These are phyloP conservation scores for Carex parvula DNA, from an alignment of 176 grass and related monocot genomes.

Conservation along the genomic window DNA sequence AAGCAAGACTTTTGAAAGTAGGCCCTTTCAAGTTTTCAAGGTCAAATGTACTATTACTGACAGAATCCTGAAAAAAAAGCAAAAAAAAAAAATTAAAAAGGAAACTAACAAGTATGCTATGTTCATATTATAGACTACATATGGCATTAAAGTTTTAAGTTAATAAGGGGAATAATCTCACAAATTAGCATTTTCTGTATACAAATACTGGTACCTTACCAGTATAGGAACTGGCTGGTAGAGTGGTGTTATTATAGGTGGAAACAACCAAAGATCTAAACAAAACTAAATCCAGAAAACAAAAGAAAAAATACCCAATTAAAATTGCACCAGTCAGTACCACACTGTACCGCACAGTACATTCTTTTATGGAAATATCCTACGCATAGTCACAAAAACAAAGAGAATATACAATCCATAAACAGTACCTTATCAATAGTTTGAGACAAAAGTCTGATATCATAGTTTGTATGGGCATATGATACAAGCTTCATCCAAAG, in stretches of 20 bases:
- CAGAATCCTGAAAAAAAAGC: slow-evolving; percentile 25
- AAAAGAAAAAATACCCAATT: background rate
- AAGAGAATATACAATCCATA: slow-evolving; percentile 11
- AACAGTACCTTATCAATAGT: slow-evolving; percentile 70
- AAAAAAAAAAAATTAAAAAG: background rate
- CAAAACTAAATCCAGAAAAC: background rate
- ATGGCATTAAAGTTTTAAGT: background rate
- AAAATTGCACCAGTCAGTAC: background rate
- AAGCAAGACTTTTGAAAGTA: slow-evolving; percentile 55
- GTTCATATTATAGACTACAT: background rate
- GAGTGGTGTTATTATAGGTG: background rate
- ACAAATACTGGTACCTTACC: background rate
- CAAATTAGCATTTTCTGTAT: background rate
- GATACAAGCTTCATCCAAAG: slow-evolving; percentile 96
- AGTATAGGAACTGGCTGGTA: slow-evolving; percentile 9
- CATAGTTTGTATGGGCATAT: slow-evolving; percentile 94
- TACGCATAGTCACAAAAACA: background rate
- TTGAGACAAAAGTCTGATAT: slow-evolving; percentile 69
- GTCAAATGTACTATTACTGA: slow-evolving; percentile 38
- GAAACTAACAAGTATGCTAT: background rate
- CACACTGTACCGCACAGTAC: background rate
- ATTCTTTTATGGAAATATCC: background rate
- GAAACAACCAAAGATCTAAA: slow-evolving; percentile 1
- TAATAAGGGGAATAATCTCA: slow-evolving; percentile 2
- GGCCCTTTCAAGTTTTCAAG: slow-evolving; percentile 43